Evolutionary conservation across 495 filamentous ascomycete genomes (phyloP), one percentile per base, ranked within the genome.

Genomic region (Lindgomyces ingoldianus): DNA sequence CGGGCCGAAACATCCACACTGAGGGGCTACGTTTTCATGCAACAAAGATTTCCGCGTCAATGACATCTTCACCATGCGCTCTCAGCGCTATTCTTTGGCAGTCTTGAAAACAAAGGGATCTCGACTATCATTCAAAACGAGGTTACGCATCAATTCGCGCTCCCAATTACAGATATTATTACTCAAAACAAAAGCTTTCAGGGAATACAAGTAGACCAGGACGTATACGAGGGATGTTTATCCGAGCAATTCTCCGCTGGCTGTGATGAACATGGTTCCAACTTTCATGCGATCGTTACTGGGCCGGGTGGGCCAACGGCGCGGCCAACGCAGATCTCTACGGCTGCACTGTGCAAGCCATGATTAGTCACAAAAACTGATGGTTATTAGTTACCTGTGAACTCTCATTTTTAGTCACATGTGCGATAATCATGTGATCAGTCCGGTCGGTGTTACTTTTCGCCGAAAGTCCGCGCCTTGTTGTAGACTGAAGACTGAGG

Each of bases 51-150:
- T 59, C 56, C 41, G 45, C 30, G 39, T 49, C 42, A 30, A 59
- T 26, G 56, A 47, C 56, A 49, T 59, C 42, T 47, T 59, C 24
- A 59, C 56, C 14, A 36, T 49, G 56, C 56, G 42, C n/a, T n/a
- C 56, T 47, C 56, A 19, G 56, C 21, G 45, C 56, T 44, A 21
- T 59, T 29, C 44, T 22, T 59, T 19, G 56, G 45, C 4, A 36
- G 30, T 18, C 45, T 25, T 24, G 41, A 29, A 22, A 19, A 59
- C 24, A 21, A 30, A 49, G 44, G 30, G 10, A 30, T 48, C 56
- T 29, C 41, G 16, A 59, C 56, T 14, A 47, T 59, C 12, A 49
- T 59, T 22, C 56, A 59, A 26, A 26, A 21, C 21, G 45, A 59
- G 24, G 24, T 48, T 47, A 14, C 30, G 14, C 41, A 59, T 47